Evolutionary conservation across 192 early-diverging fungal genomes (phyloP).

Genomic region (Thoreauomyces humboldtii): DNA sequence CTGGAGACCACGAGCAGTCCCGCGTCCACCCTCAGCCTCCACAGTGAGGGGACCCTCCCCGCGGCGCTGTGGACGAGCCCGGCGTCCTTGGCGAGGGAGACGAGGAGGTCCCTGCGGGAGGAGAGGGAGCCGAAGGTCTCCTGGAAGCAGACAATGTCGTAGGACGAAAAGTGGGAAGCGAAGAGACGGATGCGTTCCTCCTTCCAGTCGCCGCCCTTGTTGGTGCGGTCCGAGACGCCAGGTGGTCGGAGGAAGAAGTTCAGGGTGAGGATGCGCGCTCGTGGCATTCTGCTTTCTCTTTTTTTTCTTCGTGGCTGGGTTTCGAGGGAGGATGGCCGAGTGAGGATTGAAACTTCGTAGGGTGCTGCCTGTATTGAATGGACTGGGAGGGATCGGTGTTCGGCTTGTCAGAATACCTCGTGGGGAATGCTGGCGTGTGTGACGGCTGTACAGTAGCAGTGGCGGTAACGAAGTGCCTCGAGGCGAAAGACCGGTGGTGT

Average conservation of each 20-base stretch:
- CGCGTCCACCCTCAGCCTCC: constrained; percentile 64
- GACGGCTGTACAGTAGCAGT: too few species aligned
- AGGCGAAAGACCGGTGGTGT: too few species aligned
- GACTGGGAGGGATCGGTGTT: too few species aligned
- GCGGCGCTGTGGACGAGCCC: constrained; percentile 38
- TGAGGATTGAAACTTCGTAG: too few species aligned
- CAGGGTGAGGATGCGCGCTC: constrained; percentile 26
- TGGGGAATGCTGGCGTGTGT: too few species aligned
- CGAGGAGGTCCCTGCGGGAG: constrained; percentile 49
- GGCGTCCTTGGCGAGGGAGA: constrained; percentile 1
- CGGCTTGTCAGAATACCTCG: too few species aligned
- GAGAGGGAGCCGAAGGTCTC: constrained; percentile 75
- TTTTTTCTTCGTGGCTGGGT: too few species aligned
- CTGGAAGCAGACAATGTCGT: constrained; percentile 75
- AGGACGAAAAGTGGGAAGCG: constrained; percentile 38
- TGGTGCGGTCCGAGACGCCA: constrained; percentile 1
- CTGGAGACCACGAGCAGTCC: constrained; percentile 68
- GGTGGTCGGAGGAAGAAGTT: constrained; percentile 34
- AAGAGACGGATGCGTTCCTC: constrained; percentile 17
- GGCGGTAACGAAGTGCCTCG: too few species aligned
- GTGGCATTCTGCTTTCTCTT: constrained; percentile 44
- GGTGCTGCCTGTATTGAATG: too few species aligned
- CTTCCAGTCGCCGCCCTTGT: constrained; percentile 32
- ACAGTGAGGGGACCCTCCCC: constrained; percentile 60
- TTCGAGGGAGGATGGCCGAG: too few species aligned